phyloP scores from a whole-genome alignment of 768 basidiomycete genomes.

The Termitomyces sp. region DNA sequence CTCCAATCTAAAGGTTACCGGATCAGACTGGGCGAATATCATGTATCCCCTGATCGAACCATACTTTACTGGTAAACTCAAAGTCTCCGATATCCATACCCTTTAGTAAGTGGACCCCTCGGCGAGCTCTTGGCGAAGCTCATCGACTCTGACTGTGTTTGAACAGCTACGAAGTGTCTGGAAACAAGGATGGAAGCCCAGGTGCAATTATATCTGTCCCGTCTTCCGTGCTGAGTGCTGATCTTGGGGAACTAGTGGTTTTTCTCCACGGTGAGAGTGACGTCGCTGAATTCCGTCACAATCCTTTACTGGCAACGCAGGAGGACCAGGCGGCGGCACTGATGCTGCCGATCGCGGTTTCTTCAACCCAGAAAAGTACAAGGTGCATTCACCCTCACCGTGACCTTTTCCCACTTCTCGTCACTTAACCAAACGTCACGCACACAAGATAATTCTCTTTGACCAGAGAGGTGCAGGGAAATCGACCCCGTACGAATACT shows the following conservation, averaged over 20 bases:
- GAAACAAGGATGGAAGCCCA: slow-evolving; percentile 73
- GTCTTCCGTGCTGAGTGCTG: not conserved
- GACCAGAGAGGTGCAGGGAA: slow-evolving; percentile 91
- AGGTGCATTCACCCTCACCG: slow-evolving; percentile 35
- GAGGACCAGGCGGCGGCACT: slow-evolving; percentile 80
- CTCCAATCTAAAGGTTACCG: not conserved
- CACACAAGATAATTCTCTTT: slow-evolving; percentile 74
- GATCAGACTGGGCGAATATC: not conserved
- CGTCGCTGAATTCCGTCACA: not conserved
- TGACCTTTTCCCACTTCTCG: not conserved
- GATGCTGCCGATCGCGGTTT: slow-evolving; percentile 67
- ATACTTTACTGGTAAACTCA: slow-evolving; percentile 59
- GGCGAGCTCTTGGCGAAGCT: not conserved
- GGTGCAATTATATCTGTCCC: slow-evolving; percentile 37
- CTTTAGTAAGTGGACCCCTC: slow-evolving; percentile 51
- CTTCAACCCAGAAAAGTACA: slow-evolving; percentile 86
- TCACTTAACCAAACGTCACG: not conserved
- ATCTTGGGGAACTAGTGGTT: slow-evolving; percentile 45
- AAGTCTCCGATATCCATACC: slow-evolving; percentile 72
- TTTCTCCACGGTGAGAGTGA: slow-evolving; percentile 65
- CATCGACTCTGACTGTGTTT: not conserved
- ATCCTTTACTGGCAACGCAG: slow-evolving; percentile 27
- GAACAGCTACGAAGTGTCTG: slow-evolving; percentile 75
- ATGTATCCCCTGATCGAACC: slow-evolving; percentile 75
- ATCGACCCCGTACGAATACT: slow-evolving; percentile 66